Conservation (phyloP, 176 grass and related monocot genomes). For the Pontederia crassipes region DNA sequence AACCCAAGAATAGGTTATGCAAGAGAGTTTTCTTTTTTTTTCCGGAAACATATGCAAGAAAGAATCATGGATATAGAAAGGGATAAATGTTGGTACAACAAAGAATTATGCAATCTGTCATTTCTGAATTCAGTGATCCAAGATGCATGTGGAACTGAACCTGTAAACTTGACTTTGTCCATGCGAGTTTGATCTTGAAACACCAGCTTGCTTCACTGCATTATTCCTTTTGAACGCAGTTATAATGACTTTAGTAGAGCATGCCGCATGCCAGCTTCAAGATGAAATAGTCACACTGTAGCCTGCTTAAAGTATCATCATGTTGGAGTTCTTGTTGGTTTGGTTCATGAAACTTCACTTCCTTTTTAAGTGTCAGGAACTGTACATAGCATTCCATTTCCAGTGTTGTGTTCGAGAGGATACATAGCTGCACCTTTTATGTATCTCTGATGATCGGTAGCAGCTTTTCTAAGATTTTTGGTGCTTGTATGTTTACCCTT, state of each 20-base stretch:
- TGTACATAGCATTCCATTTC: slow-evolving; percentile 65
- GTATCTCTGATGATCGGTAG: slow-evolving; percentile 45
- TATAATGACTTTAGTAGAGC: not conserved
- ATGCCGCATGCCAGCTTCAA: not conserved
- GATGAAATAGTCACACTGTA: not conserved
- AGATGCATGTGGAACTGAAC: too few relatives aligned
- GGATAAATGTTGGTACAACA: too few relatives aligned
- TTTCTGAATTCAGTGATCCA: too few relatives aligned
- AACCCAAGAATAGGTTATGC: too few relatives aligned
- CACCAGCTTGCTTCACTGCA: too few relatives aligned
- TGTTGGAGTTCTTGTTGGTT: not conserved
- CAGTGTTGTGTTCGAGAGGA: slow-evolving; percentile 42
- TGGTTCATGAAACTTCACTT: not conserved
- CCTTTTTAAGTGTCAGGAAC: slow-evolving; percentile 8
- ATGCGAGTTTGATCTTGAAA: too few relatives aligned
- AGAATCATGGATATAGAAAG: too few relatives aligned
- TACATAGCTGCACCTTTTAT: slow-evolving; percentile 55
- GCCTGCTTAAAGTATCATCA: not conserved
- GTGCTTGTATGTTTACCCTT: slow-evolving; percentile 24
- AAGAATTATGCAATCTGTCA: too few relatives aligned
- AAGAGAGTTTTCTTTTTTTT: too few relatives aligned
- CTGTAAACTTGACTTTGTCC: too few relatives aligned
- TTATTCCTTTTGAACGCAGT: too few relatives aligned
- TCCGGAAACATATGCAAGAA: too few relatives aligned
- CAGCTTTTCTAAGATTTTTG: slow-evolving; percentile 44